phyloP scores from a whole-genome alignment of 2,329 filamentous ascomycete genomes.

The Fusarium solani-melongenae region DNA sequence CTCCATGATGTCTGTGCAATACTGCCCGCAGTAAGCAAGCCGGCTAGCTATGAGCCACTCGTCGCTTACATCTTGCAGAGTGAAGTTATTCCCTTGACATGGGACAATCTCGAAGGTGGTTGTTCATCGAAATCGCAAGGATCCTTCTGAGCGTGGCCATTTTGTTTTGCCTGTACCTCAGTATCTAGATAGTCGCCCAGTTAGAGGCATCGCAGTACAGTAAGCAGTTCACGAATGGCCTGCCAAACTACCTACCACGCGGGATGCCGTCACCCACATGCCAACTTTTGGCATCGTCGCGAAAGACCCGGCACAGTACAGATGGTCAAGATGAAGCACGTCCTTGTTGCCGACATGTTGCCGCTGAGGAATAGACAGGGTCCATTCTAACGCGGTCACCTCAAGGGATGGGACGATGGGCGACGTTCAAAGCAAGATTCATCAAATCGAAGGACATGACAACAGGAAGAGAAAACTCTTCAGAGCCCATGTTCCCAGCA shows the following conservation, averaged over 20 bases:
- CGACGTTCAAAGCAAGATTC: not conserved
- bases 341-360: conserved; percentile 28
- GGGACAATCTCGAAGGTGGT: not conserved
- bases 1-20: conserved; percentile 15
- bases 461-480: conserved; percentile 16
- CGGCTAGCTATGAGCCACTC: not conserved
- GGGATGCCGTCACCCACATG: conserved; percentile 38
- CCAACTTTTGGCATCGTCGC: conserved; percentile 29
- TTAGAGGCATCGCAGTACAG: not conserved
- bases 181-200: not conserved
- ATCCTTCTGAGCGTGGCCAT: not conserved
- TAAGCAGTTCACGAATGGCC: not conserved
- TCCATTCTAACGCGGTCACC: not conserved
- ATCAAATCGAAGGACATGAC: not conserved
- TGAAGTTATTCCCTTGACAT: not conserved
- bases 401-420: not conserved
- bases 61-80: not conserved
- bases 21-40: conserved; percentile 15
- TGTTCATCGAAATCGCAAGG: not conserved
- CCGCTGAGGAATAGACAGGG: not conserved
- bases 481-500: conserved; percentile 15
- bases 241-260: conserved; percentile 21
- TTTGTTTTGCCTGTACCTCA: not conserved
- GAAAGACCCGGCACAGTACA: conserved; percentile 25
- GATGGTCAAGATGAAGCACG: conserved; percentile 23